A percentile compares a stretch with the other conserved stretches of the same genome.
These are phyloP conservation scores for Penicillium sp. DNA, from an alignment of 2,329 filamentous ascomycete species.

Conservation along the genomic window DNA sequence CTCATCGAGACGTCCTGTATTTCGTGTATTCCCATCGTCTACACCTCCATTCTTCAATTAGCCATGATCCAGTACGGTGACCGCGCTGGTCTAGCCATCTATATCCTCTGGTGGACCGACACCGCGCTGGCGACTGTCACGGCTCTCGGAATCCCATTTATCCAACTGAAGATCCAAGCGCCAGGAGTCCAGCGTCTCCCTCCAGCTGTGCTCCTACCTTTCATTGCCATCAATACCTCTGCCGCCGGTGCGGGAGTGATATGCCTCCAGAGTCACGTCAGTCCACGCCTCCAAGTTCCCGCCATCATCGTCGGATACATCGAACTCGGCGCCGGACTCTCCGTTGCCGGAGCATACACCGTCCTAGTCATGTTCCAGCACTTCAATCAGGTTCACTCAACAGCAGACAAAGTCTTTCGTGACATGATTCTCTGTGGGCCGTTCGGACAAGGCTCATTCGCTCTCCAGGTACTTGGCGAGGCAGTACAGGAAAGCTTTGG, in stretches of 20 bases:
- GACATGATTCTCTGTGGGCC: slow-evolving; percentile 45
- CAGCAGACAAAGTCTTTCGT: slow-evolving; percentile 30
- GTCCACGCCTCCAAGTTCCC: slow-evolving; percentile 34
- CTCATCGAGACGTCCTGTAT: slow-evolving; percentile 41
- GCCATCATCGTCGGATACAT: slow-evolving; percentile 45
- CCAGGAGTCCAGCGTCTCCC: slow-evolving; percentile 35
- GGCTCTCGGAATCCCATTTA: slow-evolving; percentile 36
- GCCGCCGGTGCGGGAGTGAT: slow-evolving; percentile 41
- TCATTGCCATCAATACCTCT: slow-evolving; percentile 42
- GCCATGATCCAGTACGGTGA: slow-evolving; percentile 51
- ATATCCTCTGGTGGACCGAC: slow-evolving; percentile 46
- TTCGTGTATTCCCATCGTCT: slow-evolving; percentile 39
- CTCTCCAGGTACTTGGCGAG: slow-evolving; percentile 39
- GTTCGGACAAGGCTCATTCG: slow-evolving; percentile 42
- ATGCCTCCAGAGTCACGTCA: slow-evolving; percentile 30
- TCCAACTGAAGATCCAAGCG: slow-evolving; percentile 39
- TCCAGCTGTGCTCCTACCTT: slow-evolving; percentile 37
- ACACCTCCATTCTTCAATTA: slow-evolving; percentile 35
- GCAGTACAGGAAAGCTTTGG: slow-evolving; percentile 32
- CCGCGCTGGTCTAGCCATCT: slow-evolving; percentile 28
- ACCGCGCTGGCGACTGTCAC: slow-evolving; percentile 32
- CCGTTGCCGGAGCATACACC: slow-evolving; percentile 33
- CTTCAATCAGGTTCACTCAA: slow-evolving; percentile 25
- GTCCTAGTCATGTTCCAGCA: slow-evolving; percentile 36
- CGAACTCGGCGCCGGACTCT: slow-evolving; percentile 36